Conservation (phyloP, 805 yeast species). For the Candida incommunis region DNA sequence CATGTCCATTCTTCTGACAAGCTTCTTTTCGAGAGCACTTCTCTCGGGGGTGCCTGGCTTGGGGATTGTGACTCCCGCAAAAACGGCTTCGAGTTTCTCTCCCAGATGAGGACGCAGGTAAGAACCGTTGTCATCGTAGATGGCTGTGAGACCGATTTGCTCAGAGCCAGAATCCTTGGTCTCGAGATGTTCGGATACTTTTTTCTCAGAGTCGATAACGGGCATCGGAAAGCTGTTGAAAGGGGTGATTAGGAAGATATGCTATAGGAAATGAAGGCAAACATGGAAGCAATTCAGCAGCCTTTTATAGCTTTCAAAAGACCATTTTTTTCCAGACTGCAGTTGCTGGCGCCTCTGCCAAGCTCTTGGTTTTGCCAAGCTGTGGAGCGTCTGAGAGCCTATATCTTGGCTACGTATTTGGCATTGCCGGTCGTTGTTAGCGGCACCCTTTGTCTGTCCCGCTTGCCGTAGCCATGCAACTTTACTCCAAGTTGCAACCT, state of each 20-base stretch:
- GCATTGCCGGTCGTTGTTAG: too few species aligned
- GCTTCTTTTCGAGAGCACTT: conserved; percentile 9
- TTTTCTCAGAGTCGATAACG: not conserved
- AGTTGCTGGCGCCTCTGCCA: too few species aligned
- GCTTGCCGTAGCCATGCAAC: too few species aligned
- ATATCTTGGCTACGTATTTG: too few species aligned
- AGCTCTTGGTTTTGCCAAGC: not conserved
- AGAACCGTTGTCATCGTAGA: not conserved
- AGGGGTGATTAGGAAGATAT: too few species aligned
- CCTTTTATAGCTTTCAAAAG: too few species aligned
- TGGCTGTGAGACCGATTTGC: not conserved
- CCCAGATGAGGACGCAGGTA: not conserved
- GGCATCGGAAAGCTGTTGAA: too few species aligned
- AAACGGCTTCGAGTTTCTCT: not conserved
- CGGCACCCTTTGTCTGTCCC: too few species aligned
- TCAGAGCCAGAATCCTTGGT: not conserved
- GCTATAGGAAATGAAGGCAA: too few species aligned
- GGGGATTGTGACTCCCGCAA: conserved; percentile 8
- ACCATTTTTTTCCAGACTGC: too few species aligned
- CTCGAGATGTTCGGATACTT: not conserved
- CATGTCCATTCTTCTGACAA: conserved; percentile 28
- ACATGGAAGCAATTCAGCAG: too few species aligned
- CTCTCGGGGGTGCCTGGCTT: conserved; percentile 22
- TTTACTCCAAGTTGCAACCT: too few species aligned
- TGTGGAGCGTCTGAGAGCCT: not conserved